Base-by-base conservation (phyloP, 139 green algal species). In the Dunaliella primolecta region DNA sequence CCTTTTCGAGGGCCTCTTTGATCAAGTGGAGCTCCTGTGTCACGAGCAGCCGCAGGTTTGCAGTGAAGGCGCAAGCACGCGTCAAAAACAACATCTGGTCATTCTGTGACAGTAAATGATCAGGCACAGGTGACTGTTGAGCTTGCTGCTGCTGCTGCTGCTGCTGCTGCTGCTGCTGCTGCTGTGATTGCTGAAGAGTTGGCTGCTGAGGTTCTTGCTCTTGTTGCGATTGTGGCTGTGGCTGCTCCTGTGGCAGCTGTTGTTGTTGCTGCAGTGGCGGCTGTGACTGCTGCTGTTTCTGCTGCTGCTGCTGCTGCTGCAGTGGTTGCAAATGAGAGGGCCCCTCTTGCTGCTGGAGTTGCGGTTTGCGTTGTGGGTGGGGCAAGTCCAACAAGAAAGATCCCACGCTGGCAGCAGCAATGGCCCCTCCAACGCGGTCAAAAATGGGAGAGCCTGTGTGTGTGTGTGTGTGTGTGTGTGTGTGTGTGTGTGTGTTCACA, bases 221-320 rank as follows among this genome's bases (percentile, higher is more conserved):
- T 56, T 29, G 79, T n/a, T 11, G 36, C 36, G 31, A 72, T 36
- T 30, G 30, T 83, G 27, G 36, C 77, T 56, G 77, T 23, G 36
- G 31, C 15, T 3, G 23, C 3, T 29, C 24, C 31, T 30, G 31
- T n/a, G 11, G 21, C 77, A 55, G 77, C 15, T 3, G 24, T 36
- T 81, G n/a, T 23, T 56, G 77, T 36, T 36, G 77, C 31, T 36
- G 77, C 31, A 30, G 30, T 78, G 38, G 72, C 92, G 89, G 24
- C n/a, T n/a, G n/a, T n/a, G n/a, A n/a, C n/a, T 91, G 89, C 29
- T 91, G 81, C 84, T 84, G 88, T 84, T 89, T 76, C 83, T 87
- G 83, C 84, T 84, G 76, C 75, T 75, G 78, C 71, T 74, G 32
- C 81, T 57, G 64, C 81, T 81, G 84, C 81, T 81, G 75, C 81